A percentile compares a stretch with the other conserved stretches of the same genome.
Conservation (phyloP, 768 basidiomycete genomes). For the Lactarius akahatsu region DNA sequence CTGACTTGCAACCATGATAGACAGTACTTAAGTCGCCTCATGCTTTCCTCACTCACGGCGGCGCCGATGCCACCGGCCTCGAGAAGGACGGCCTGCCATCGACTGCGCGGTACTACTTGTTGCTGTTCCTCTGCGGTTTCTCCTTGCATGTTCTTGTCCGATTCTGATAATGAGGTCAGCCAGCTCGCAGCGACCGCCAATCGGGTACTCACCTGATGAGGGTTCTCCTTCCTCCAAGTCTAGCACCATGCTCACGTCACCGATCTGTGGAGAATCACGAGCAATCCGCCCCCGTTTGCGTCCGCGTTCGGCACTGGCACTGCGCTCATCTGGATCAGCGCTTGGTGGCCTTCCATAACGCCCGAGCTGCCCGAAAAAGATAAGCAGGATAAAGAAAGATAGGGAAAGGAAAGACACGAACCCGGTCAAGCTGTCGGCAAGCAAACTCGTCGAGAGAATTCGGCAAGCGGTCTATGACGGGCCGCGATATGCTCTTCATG, state of each 20-base stretch:
- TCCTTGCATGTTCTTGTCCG: neutral
- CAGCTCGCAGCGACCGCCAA: neutral
- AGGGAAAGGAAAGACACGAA: constrained; percentile 40
- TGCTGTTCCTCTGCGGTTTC: constrained; percentile 38
- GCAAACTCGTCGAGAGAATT: constrained; percentile 84
- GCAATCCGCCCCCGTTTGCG: constrained; percentile 23
- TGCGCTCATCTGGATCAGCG: constrained; percentile 17
- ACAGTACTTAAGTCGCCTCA: constrained; percentile 83
- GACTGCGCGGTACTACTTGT: constrained; percentile 68
- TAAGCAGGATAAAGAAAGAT: neutral
- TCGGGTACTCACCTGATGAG: constrained; percentile 7
- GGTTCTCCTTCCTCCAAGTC: constrained; percentile 18
- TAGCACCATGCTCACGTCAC: constrained; percentile 27
- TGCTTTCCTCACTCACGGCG: constrained; percentile 87
- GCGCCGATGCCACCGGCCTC: constrained; percentile 88
- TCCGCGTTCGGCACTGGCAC: constrained; percentile 15
- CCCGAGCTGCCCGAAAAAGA: constrained; percentile 21
- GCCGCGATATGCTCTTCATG: constrained; percentile 75
- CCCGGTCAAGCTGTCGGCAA: constrained; percentile 81
- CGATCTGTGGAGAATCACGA: constrained; percentile 24
- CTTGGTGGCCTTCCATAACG: constrained; percentile 23
- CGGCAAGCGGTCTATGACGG: constrained; percentile 77
- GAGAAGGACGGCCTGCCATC: constrained; percentile 80
- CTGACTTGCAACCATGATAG: constrained; percentile 83
- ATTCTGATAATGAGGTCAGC: constrained; percentile 13